phyloP scores from a whole-genome alignment of 495 filamentous ascomycete species.

The Tuber microsphaerosporum region DNA sequence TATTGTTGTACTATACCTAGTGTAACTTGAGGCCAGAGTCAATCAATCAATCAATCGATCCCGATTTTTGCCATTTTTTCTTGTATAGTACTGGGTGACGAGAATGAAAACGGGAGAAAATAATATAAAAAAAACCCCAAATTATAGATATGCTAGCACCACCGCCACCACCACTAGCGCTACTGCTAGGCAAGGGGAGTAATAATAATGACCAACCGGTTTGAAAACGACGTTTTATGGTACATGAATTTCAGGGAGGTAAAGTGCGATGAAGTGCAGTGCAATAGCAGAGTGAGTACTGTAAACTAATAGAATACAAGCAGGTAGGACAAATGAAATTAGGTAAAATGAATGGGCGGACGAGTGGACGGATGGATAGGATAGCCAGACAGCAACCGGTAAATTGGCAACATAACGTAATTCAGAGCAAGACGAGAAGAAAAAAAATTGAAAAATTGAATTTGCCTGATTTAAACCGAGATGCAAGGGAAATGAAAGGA shows the following conservation, averaged over 20 bases:
- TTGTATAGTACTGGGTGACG: neutral
- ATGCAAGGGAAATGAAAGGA: neutral
- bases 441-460: neutral
- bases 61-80: neutral
- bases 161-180: neutral
- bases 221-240: neutral
- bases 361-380: neutral
- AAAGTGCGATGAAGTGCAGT: neutral
- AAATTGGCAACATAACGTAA: neutral
- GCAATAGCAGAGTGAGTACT: neutral
- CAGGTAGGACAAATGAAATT: neutral
- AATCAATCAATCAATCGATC: slow-evolving; percentile 1
- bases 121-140: neutral
- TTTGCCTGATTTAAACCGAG: neutral
- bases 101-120: neutral
- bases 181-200: neutral
- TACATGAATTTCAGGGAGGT: neutral
- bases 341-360: neutral
- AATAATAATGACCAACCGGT: neutral
- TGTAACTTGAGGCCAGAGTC: neutral
- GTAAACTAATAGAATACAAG: neutral
- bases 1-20: neutral
- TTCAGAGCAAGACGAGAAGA: neutral
- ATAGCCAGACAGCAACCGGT: neutral
- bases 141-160: too few species aligned